phyloP scores from a whole-genome alignment of 768 basidiomycete species.

The Amanita phalloides region DNA sequence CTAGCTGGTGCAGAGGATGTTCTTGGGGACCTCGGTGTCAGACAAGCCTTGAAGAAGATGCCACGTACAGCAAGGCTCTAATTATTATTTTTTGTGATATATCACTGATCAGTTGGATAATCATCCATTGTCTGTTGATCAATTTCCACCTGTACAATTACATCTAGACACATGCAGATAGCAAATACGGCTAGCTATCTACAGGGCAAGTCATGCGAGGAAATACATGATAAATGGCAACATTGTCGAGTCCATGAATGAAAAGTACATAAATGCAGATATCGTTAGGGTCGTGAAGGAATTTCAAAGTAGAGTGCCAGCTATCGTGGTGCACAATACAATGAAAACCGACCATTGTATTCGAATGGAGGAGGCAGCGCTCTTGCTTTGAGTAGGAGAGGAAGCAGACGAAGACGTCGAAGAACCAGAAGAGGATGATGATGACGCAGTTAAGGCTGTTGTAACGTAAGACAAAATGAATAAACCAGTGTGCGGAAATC shows the following conservation, averaged over 20 bases:
- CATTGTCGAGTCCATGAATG: background rate
- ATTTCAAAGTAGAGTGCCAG: background rate
- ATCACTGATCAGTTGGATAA: background rate
- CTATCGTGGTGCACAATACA: background rate
- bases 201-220: background rate
- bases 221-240: background rate
- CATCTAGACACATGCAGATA: background rate
- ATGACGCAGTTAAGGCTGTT: background rate
- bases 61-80: conserved; percentile 29
- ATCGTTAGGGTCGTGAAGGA: background rate
- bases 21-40: conserved; percentile 60
- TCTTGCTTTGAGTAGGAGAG: background rate
- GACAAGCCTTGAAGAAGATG: conserved; percentile 65
- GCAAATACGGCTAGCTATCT: background rate
- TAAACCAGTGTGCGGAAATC: background rate
- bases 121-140: background rate
- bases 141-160: background rate
- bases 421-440: background rate
- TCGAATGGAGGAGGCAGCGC: background rate
- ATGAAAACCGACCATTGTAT: background rate
- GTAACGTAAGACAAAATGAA: background rate
- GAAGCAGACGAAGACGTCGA: background rate
- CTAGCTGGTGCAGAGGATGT: conserved; percentile 76
- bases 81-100: background rate
- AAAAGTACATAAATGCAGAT: background rate